Base-by-base conservation (phyloP, 306 rosid genomes). In the Prunus campanulata region DNA sequence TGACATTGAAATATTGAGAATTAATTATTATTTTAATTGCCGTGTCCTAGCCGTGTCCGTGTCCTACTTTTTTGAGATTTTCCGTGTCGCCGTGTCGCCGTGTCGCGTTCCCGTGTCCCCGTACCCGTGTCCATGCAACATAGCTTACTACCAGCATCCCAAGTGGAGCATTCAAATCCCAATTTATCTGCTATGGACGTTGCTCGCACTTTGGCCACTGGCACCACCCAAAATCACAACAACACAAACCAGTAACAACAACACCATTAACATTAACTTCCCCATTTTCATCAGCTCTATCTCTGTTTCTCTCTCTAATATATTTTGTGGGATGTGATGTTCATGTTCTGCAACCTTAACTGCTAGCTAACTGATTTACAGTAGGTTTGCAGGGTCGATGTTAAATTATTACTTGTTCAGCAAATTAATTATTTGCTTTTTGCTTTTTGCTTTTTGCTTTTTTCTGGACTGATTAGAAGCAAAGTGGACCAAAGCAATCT, bases 121-220 rank as follows among this genome's bases (percentile, higher is more conserved):
- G n/a, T n/a, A n/a, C n/a, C n/a, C n/a, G n/a, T n/a, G n/a, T n/a
- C n/a, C n/a, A n/a, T n/a, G n/a, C n/a, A n/a, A n/a, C n/a, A n/a
- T n/a, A n/a, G 89, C 76, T 88, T 74, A 73, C 79, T 74, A 73
- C 79, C 8, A 8, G 93, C 96, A 68, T 90, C 93, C 90, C 93
- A 90, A 8, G 96, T 88, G n/a, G 96, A 62, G 52, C 30, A 42
- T 0, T 64, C 80, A 79, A 66, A 74, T 75, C 77, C 81, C 86
- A 79, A 19, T 64, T 56, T 48, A 75, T 74, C 35, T 83, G 61
- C 29, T 27, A 2, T 27, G 29, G 29, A 27, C 63, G 30, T 57
- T 57, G 27, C 63, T 57, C 71, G 48, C 60, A 61, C 81, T 32
- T 46, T 70, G 64, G 18, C 30, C 64, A 25, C 32, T 22, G 13